Base-by-base conservation (phyloP, 1,284 basidiomycete genomes). In the Meira miltonrushii region DNA sequence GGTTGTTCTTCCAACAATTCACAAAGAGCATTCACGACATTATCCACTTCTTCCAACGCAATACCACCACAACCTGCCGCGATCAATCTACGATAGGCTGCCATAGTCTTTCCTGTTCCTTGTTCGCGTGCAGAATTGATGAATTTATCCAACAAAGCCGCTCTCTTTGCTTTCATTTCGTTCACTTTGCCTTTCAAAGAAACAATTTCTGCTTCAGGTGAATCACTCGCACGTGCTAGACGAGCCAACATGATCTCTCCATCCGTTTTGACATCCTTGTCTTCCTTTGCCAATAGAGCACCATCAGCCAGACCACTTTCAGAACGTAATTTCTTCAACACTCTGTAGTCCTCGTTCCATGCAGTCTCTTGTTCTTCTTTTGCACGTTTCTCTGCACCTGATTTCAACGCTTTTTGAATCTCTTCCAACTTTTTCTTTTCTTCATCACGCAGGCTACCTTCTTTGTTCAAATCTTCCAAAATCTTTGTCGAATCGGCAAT, bases 351-450 rank as follows among this genome's bases (percentile, higher is more conserved):
- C 25, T 64, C 54, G n/a, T 60, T 48, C 72, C 73, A 78, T 2
- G 65, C 64, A n/a, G 49, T 57, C 44, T 63, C 66, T 12, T 68
- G 53, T 17, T 68, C 64, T 6, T 69, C 66, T 1, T 88, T 83
- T 78, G 89, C 90, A 59, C 88, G 83, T 69, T 85, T 84, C 23
- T 86, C 87, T 85, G 94, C 88, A 79, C 89, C 90, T 5, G 81
- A 80, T 28, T 83, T 81, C 43, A 97, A 80, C 60, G 86, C 85
- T 9, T 79, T 80, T 76, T 92, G 87, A 52, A 93, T 78, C 37
- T 83, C 82, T 40, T 82, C 81, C 52, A 93, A 81, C 49, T 82
- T 80, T 50, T 83, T 80, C 64, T 85, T 84, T 39, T 85, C 83
- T 23, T 85, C 82, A n/a, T 85, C 85, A 41, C 87, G 86, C 6